These are phyloP conservation scores for Thelonectria rubi DNA, from an alignment of 2,329 filamentous ascomycete species.

Conservation along the genomic window DNA sequence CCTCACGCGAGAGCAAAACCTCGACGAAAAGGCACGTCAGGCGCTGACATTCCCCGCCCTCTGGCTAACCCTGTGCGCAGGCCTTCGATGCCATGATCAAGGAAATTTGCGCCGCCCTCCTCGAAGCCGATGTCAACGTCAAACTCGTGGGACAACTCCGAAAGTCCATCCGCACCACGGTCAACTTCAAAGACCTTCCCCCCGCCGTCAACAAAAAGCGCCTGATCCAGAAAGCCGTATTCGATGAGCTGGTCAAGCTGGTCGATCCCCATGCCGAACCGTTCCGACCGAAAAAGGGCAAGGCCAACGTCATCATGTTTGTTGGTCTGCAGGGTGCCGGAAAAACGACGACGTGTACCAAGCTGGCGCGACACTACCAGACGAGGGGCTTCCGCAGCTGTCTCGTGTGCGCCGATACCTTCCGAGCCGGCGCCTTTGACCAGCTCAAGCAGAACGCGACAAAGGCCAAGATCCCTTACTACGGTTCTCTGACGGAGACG, in stretches of 20 bases:
- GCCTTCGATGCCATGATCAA: slow-evolving; percentile 98
- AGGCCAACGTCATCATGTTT: slow-evolving; percentile 98
- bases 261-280: slow-evolving; percentile 95
- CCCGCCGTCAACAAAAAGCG: slow-evolving; percentile 97
- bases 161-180: slow-evolving; percentile 87
- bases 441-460: slow-evolving; percentile 99
- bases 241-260: slow-evolving; percentile 93
- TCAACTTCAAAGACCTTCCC: slow-evolving; percentile 95
- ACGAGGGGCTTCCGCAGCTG: slow-evolving; percentile 92
- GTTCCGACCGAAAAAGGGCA: slow-evolving; percentile 97
- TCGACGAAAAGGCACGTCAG: slow-evolving; percentile 86
- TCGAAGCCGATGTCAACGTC: slow-evolving; percentile 98
- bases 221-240: slow-evolving; percentile 96
- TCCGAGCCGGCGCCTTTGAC: slow-evolving; percentile 97
- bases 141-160: slow-evolving; percentile 89
- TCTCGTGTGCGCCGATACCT: slow-evolving; percentile 96
- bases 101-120: slow-evolving; percentile 93
- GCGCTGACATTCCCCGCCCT: slow-evolving; percentile 26
- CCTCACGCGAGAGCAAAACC: slow-evolving; percentile 88
- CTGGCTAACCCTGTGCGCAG: slow-evolving; percentile 54
- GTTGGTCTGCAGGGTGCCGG: slow-evolving; percentile 97
- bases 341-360: slow-evolving; percentile 98
- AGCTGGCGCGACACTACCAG: slow-evolving; percentile 94
- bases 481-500: slow-evolving; percentile 94
- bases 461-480: slow-evolving; percentile 99